Evolutionary conservation across 768 basidiomycete genomes (phyloP), one percentile per base, ranked within the genome.

Genomic region (Cyathus striatus): DNA sequence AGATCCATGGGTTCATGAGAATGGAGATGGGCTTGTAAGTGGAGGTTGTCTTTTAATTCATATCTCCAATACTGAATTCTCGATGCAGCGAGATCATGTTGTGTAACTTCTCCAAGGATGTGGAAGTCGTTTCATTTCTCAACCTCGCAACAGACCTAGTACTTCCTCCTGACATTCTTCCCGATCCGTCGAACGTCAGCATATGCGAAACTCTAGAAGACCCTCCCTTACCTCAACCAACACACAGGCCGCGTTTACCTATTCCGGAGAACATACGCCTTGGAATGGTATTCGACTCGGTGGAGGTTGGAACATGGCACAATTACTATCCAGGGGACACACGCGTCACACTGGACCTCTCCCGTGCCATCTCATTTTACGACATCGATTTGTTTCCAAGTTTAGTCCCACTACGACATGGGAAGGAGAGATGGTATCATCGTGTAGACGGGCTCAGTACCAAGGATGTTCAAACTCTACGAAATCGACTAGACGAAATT

Each of bases 361-460:
- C 68, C 2, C 59, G 67, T 10, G 44, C 69, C 13, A 48, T 75
- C n/a, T 70, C 72, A 0, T 68, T 75, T 42, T 75, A 73, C 47
- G 72, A 76, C 46, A 58, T 58, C 2, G 42, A 41, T 0, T 54
- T 68, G 6, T 66, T 65, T 27, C 64, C 66, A 1, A 67, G 63
- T 40, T 59, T 76, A 7, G 57, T 66, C 30, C 46, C 34, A 0
- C 44, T 49, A 4, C 58, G 72, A 1, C 40, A 50, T 1, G 58
- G 53, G 3, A 51, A 63, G 40, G 56, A 63, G 18, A 54, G 70
- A 7, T 57, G 61, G 50, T 47, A 61, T 20, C 66, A 73, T 42
- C 61, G 66, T 7, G 35, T 70, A 14, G 47, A 54, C 13, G 55
- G 53, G 2, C 65, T 73, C 44, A 57, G 48, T 10, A 12, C 42